Evolutionary conservation across 768 basidiomycete genomes (phyloP).

Genomic region (Fistulinella prunicolor): DNA sequence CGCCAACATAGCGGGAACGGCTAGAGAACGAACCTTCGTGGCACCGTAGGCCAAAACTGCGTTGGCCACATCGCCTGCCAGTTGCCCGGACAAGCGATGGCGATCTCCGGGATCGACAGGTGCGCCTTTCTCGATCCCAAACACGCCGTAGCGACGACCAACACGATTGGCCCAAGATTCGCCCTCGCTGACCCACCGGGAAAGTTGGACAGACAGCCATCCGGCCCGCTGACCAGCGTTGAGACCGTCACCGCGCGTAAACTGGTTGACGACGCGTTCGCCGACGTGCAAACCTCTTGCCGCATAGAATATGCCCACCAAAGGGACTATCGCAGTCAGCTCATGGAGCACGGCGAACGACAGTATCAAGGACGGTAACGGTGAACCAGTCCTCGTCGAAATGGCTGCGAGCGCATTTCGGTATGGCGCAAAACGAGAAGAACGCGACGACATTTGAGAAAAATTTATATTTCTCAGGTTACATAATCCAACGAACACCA

Average conservation of each 20-base stretch:
- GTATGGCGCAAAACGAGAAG: constrained; percentile 44
- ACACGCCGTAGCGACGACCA: constrained; percentile 74
- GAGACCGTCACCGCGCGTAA: constrained; percentile 15
- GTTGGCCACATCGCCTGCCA: constrained; percentile 80
- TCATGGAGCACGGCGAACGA: constrained; percentile 88
- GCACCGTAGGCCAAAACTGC: constrained; percentile 77
- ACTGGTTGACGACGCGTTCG: constrained; percentile 51
- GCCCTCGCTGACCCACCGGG: constrained; percentile 74
- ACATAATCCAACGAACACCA: constrained; percentile 15
- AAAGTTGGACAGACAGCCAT: constrained; percentile 45
- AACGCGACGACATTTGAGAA: constrained; percentile 19
- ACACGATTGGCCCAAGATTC: constrained; percentile 67
- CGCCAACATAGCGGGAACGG: not conserved
- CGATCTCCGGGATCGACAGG: constrained; percentile 3
- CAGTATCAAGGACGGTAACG: constrained; percentile 68
- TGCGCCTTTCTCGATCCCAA: constrained; percentile 65
- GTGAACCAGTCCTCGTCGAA: constrained; percentile 68
- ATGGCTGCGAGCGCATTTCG: constrained; percentile 54
- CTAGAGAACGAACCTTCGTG: constrained; percentile 57
- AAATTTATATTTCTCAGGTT: constrained; percentile 7
- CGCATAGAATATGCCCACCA: constrained; percentile 70
- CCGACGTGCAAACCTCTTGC: constrained; percentile 69
- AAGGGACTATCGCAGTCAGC: constrained; percentile 73
- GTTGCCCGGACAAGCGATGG: constrained; percentile 30
- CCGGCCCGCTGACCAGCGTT: constrained; percentile 16